Evolutionary conservation across 1,139 yeast species (phyloP), one percentile per base, ranked within the genome.

Genomic region (Diutina neorugosa): DNA sequence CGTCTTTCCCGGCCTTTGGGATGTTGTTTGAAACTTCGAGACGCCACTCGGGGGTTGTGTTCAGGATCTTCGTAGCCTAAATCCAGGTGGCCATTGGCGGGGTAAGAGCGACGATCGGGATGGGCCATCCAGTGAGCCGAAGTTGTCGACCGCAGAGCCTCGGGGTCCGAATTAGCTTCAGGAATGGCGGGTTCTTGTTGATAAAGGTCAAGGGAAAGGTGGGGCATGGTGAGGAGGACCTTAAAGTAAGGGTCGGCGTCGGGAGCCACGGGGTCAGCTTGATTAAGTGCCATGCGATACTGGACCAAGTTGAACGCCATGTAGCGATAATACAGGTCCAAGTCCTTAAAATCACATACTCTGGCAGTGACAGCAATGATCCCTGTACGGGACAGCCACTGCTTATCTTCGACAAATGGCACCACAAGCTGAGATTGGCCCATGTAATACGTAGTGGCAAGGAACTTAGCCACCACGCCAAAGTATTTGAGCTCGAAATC

Each of bases 241-340:
- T 19, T 25, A 14, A 46, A 46, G n/a, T 27, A 46, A 16, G 40
- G 23, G 9, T 27, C 25, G 18, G 48, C 40, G 18, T 25, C 50
- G n/a, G 27, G 19, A 37, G 50, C 40, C 2, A 5, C 14, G n/a
- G 20, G 37, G 19, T n/a, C 25, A 25, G 25, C 25, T 11, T 12
- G 46, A 7, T 43, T 18, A 2, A n/a, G 16, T 6, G 14, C 50
- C 40, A 46, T 18, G 14, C 31, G 31, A 9, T 25, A 16, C 12
- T 27, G 40, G 18, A 66, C 58, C 53, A 67, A 59, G 54, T 69
- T 69, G 56, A 67, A 70, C 2, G 72, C 73, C 4, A 65, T 57
- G 55, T 62, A 72, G 51, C 64, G 63, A 55, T 69, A 71, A 54
- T 57, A 71, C 51, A 63, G 58, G 9, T 66, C 60, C 31, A 70